phyloP scores from a whole-genome alignment of 345 rosid genomes.

The Eucalyptus viminalis region DNA sequence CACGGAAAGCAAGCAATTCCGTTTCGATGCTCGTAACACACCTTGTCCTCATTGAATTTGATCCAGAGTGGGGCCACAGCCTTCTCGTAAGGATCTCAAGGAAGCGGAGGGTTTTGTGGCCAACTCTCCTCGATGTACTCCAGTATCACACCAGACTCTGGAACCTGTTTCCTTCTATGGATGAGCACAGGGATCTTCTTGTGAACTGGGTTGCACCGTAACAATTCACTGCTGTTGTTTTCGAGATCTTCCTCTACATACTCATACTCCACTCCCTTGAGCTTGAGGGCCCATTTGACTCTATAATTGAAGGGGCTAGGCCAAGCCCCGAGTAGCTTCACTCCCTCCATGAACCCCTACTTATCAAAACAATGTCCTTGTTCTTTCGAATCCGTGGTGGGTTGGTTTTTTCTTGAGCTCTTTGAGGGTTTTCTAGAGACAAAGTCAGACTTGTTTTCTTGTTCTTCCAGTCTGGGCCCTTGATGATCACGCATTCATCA shows the following conservation, averaged over 20 bases:
- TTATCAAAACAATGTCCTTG: not conserved
- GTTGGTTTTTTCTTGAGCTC: not conserved
- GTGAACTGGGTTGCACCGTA: constrained; percentile 14
- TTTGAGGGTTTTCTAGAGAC: not conserved
- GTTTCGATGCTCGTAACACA: not conserved
- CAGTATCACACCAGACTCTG: constrained; percentile 17
- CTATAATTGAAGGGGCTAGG: constrained; percentile 9
- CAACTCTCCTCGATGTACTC: constrained; percentile 19
- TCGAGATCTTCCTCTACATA: constrained; percentile 11
- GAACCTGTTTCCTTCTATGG: constrained; percentile 12
- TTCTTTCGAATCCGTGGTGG: not conserved
- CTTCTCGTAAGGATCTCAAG: constrained; percentile 6
- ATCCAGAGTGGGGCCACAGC: constrained; percentile 15
- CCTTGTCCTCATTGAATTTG: constrained; percentile 17
- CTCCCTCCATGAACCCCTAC: not conserved
- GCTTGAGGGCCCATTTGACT: constrained; percentile 18
- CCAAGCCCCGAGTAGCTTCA: constrained; percentile 16
- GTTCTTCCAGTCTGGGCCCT: not conserved
- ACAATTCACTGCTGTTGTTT: constrained; percentile 9
- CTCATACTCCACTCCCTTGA: constrained; percentile 13
- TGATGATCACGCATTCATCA: not conserved
- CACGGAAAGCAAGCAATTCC: not conserved
- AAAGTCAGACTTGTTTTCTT: not conserved
- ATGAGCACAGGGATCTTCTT: constrained; percentile 23
- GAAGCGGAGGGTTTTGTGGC: constrained; percentile 14